Evolutionary conservation across 352 stramenopile genomes (phyloP).

Genomic region (Phytophthora meadii): DNA sequence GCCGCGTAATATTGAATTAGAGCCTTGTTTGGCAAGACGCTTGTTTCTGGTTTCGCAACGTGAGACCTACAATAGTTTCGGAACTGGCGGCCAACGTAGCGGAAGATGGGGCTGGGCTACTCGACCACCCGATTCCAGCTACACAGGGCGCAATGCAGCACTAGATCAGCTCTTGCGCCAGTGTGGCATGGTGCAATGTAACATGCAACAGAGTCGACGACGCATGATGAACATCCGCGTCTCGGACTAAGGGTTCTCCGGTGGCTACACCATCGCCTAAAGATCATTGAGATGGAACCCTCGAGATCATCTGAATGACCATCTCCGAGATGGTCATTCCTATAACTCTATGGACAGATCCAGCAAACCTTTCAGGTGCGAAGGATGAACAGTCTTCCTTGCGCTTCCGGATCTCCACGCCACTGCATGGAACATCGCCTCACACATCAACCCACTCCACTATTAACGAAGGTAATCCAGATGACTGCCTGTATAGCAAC

Average conservation of each 20-base stretch:
- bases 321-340: no score
- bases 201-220: constrained; percentile 1
- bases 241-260: background rate
- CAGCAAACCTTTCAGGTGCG: background rate
- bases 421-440: constrained; percentile 18
- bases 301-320: no score
- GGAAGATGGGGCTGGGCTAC: constrained; percentile 4
- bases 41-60: background rate
- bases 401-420: constrained; percentile 23
- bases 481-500: constrained; percentile 18
- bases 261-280: no score
- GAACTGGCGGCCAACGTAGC: constrained; percentile 6
- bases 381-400: constrained; percentile 3
- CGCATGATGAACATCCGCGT: background rate
- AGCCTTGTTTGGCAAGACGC: constrained; percentile 12
- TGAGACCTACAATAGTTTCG: background rate
- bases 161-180: constrained; percentile 20
- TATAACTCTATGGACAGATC: no score
- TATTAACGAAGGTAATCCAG: constrained; percentile 3
- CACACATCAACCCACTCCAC: constrained; percentile 2
- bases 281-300: no score
- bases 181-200: constrained; percentile 1
- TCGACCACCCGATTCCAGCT: constrained; percentile 8
- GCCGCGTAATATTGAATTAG: background rate
- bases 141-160: background rate